phyloP scores from a whole-genome alignment of 106 monocot species.

The Triglochin maritima region DNA sequence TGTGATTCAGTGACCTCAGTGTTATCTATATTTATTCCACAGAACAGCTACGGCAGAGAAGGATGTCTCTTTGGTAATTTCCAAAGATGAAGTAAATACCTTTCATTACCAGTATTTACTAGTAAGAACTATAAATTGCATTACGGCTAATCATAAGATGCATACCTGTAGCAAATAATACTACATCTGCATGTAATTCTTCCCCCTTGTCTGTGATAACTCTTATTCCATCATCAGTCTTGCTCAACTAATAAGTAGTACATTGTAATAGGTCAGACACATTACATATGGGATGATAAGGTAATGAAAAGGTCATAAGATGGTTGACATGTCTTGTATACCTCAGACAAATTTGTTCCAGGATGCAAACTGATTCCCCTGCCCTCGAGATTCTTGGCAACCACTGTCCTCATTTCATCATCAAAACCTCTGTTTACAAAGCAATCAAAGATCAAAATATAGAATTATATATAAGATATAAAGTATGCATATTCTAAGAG shows the following conservation, averaged over 20 bases:
- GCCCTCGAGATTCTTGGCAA: conserved; percentile 90
- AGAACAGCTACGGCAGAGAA: no score
- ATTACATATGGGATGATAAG: neutral
- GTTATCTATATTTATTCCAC: no score
- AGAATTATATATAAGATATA: neutral
- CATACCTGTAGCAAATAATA: conserved; percentile 95
- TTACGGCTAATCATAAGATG: no score
- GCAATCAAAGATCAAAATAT: conserved; percentile 1
- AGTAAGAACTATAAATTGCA: no score
- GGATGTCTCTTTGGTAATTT: no score
- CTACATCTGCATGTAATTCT: conserved; percentile 82
- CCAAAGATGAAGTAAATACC: no score
- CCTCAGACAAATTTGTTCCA: conserved; percentile 62
- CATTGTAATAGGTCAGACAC: neutral
- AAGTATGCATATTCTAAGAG: neutral
- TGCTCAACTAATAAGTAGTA: conserved; percentile 53
- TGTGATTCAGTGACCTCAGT: no score
- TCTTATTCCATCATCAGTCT: conserved; percentile 73
- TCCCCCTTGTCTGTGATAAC: conserved; percentile 76
- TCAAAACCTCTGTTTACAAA: conserved; percentile 75
- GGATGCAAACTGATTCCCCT: conserved; percentile 93
- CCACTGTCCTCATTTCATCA: conserved; percentile 86
- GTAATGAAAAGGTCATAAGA: neutral
- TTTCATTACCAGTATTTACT: no score
- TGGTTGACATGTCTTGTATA: conserved; percentile 5